Base-by-base conservation (phyloP, 495 filamentous ascomycete species). In the Astrothelium macrocarpum region DNA sequence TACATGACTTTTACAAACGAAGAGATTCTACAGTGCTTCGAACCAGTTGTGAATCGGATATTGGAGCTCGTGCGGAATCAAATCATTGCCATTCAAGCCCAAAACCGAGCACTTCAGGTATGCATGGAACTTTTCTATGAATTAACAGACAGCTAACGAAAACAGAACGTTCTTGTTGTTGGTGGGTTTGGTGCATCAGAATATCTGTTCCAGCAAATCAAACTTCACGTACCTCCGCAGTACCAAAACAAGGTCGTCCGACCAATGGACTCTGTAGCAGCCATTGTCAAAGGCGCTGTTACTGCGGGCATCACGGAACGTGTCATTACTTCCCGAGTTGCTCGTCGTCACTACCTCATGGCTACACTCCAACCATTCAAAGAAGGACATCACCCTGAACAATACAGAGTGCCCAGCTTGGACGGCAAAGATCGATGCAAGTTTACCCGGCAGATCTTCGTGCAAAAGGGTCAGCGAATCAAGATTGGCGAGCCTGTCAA, bases 401-500 rank as follows among this genome's bases (percentile, higher is more conserved):
- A 94, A 64, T 97, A 97, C 77, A 91, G 94, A 66, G 95, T 98
- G 16, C 95, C 94, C 25, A 94, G 89, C 67, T 82, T 97, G 62
- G 94, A 98, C 68, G 94, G 94, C 63, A 96, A 96, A 71, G 94
- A 98, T 74, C 84, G 94, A 59, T 98, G 94, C 86, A 98, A 98
- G 80, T 98, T 97, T 73, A 98, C 94, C 5, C 82, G 94, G 49
- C 95, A 98, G 72, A 97, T 97, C 65, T 98, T 98, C 70, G 94
- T 98, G 68, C 94, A 97, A 71, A 98, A 97, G 79, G 95, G 95
- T 20, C 94, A 98, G 75, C 85, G 94, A 71, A 91, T 98, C 74
- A 97, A 96, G 86, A 97, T 96, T 71, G 94, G 94, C 65, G 94
- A 98, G 77, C 94, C 95, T 9, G 94, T 97, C 75, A 98, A 98